Conservation (phyloP, 1,284 basidiomycete genomes). For the Cerioporus squamosus region DNA sequence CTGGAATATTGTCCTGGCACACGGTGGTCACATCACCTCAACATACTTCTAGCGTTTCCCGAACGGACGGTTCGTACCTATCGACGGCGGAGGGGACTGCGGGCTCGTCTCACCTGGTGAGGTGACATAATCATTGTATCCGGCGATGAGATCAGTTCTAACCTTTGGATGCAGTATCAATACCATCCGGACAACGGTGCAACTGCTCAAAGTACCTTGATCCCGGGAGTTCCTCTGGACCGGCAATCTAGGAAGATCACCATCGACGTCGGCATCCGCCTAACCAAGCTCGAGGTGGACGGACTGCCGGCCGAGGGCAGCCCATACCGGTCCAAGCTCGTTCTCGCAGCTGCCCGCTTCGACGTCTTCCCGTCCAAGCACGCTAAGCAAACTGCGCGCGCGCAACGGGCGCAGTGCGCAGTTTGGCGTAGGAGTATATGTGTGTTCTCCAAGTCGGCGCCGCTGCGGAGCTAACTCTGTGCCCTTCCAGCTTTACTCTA, state of each 20-base stretch:
- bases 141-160: no score
- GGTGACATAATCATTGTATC: no score
- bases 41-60: neutral
- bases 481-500: neutral
- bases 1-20: neutral
- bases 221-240: neutral
- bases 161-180: no score
- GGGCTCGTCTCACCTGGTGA: no score
- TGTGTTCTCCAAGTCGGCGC: constrained; percentile 4
- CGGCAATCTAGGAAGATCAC: constrained; percentile 20
- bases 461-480: neutral
- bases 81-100: neutral
- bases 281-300: constrained; percentile 10
- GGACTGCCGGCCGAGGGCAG: constrained; percentile 6
- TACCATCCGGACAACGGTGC: neutral
- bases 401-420: constrained; percentile 20
- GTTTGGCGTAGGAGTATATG: constrained; percentile 23
- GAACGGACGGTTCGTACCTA: neutral
- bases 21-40: constrained; percentile 4
- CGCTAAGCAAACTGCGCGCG: constrained; percentile 15
- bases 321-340: neutral
- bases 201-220: neutral
- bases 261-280: constrained; percentile 18
- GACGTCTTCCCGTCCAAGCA: constrained; percentile 15
- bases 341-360: constrained; percentile 18